phyloP scores from a whole-genome alignment of 1,284 basidiomycete genomes.

The Naganishia liquefaciens region DNA sequence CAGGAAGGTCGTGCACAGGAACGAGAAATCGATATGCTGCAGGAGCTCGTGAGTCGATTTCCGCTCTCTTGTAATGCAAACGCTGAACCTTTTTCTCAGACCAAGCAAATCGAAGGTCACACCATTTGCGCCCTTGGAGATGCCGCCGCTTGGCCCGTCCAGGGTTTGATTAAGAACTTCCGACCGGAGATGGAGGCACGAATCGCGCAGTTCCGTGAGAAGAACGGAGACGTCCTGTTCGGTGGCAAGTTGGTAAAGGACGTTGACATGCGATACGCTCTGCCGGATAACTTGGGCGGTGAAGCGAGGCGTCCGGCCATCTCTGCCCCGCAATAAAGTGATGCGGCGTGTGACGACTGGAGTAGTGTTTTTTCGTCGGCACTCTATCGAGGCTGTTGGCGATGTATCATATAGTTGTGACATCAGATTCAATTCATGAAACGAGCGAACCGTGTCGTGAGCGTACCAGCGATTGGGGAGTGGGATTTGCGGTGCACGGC shows the following conservation, averaged over 20 bases:
- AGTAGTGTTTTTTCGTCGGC: not conserved
- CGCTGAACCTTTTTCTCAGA: conserved; percentile 5
- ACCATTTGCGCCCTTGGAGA: conserved; percentile 97
- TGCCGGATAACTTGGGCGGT: conserved; percentile 70
- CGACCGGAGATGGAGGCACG: conserved; percentile 85
- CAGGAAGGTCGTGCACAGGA: conserved; percentile 81
- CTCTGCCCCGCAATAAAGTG: conserved; percentile 1
- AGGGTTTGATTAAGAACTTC: conserved; percentile 91
- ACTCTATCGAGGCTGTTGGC: conserved; percentile 1
- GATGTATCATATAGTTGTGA: conserved; percentile 25
- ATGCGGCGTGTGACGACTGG: not conserved
- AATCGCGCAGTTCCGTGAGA: conserved; percentile 73
- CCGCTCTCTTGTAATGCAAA: no score
- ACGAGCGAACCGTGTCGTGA: not conserved
- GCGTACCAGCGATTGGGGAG: not conserved
- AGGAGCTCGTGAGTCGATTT: conserved; percentile 54
- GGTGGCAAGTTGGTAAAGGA: conserved; percentile 78
- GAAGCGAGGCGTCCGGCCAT: conserved; percentile 22
- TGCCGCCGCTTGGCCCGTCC: conserved; percentile 97
- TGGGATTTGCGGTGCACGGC: no score
- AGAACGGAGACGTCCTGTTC: conserved; percentile 82
- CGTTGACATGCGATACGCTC: conserved; percentile 69
- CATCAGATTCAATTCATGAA: conserved; percentile 19
- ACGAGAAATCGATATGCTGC: conserved; percentile 95
- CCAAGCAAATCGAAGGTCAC: conserved; percentile 91